Base-by-base conservation (phyloP, 192 early-diverging fungal species). In the Coemansia sp. region DNA sequence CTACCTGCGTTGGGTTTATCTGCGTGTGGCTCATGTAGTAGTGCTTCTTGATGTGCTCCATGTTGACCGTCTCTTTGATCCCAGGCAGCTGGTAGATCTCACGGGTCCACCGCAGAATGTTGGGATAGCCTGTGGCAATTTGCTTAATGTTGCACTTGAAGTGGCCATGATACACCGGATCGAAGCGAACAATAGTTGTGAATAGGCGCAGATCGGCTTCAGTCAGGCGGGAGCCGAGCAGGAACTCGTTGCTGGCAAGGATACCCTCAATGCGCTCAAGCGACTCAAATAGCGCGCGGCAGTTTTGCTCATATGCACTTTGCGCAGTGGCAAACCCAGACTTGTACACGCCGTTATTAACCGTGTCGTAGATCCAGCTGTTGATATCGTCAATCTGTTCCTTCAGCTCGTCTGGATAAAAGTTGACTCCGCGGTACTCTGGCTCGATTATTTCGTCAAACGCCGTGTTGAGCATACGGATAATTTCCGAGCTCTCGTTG, bases 281-380 rank as follows among this genome's bases (percentile, higher is more conserved):
- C 9, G 87, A 88, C 19, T 85, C 60, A 66, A 97, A 97, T 57
- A 98, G 69, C 23, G 79, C 76, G 50, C 69, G 64, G 58, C 87
- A 87, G 83, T 92, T 80, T 4, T 83, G 83, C 64, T 94, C 90
- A 66, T 98, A 98, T 4, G 90, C 92, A 0, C 73, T 81, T 81
- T 98, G 96, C 0, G 86, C 81, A 8, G 92, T 89, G 0, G 96
- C 96, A 72, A 98, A 96, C 0, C 96, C 96, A 47, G 85, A 73
- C 70, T 95, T 94, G 84, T 96, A 96, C 5, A 97, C 95, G 22
- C 97, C 97, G 66, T 97, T 97, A 79, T 98, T 98, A 66, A 98
- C 86, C 0, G 85, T 86, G 69, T 96, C 89, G 70, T 98, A 98
- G 57, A 98, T 75, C 94, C 94, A 97, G 50, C 82, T 84, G 76